Evolutionary conservation across 2,329 filamentous ascomycete species (phyloP).

Genomic region (Pestalotiopsis sp.): DNA sequence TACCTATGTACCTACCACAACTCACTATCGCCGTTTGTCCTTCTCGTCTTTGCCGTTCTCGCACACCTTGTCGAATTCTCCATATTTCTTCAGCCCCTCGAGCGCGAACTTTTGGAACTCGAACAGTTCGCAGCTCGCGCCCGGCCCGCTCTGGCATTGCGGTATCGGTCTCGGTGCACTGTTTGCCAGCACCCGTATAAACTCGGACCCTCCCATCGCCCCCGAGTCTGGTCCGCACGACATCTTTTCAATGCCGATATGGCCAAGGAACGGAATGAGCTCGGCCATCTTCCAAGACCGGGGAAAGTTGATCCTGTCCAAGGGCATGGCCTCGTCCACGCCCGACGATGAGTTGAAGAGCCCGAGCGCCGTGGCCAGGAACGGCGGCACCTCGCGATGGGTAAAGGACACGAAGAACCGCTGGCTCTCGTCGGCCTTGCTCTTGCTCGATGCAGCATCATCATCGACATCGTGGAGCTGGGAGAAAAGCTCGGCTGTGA

Average conservation of each 20-base stretch:
- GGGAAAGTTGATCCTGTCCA: constrained; percentile 62
- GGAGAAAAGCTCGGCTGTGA: constrained; percentile 52
- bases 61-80: constrained; percentile 1
- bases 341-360: constrained; percentile 68
- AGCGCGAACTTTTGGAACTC: constrained; percentile 35
- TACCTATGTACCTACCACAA: not conserved
- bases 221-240: constrained; percentile 60
- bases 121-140: constrained; percentile 42
- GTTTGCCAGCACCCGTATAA: constrained; percentile 47
- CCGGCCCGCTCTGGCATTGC: constrained; percentile 45
- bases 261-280: constrained; percentile 66
- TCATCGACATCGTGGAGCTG: not conserved
- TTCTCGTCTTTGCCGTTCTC: constrained; percentile 2
- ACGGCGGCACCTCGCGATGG: constrained; percentile 68
- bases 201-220: constrained; percentile 33
- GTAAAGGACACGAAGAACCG: constrained; percentile 67
- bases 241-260: constrained; percentile 67
- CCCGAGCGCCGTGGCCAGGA: constrained; percentile 67
- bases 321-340: constrained; percentile 67
- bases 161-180: constrained; percentile 44
- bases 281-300: constrained; percentile 66
- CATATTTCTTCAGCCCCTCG: not conserved
- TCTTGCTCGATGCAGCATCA: constrained; percentile 29
- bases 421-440: constrained; percentile 46
- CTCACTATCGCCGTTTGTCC: not conserved